phyloP scores from a whole-genome alignment of 305 asterid species.

The Fraxinus nigra region DNA sequence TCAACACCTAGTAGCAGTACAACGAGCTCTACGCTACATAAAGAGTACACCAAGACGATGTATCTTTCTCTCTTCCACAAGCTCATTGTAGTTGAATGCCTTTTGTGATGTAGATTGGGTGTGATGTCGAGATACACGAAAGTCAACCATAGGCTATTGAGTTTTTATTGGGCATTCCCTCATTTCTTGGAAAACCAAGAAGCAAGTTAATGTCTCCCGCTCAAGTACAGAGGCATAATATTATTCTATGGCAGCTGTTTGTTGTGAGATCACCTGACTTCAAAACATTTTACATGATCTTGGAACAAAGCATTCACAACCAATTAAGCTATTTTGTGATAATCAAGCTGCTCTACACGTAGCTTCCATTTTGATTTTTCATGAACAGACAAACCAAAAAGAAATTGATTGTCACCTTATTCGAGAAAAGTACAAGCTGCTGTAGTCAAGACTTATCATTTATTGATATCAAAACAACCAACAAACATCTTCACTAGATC shows the following conservation, averaged over 20 bases:
- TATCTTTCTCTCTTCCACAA: too few relatives aligned
- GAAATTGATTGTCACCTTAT: not conserved
- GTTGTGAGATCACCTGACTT: not conserved
- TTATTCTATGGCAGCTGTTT: not conserved
- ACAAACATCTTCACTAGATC: not conserved
- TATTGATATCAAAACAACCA: not conserved
- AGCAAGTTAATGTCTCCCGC: too few relatives aligned
- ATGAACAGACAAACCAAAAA: not conserved
- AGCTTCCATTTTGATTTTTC: not conserved
- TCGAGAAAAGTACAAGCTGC: not conserved
- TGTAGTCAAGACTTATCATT: not conserved
- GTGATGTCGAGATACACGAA: too few relatives aligned
- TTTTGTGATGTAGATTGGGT: too few relatives aligned
- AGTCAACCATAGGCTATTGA: too few relatives aligned
- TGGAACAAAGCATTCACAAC: not conserved
- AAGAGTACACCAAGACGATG: too few relatives aligned
- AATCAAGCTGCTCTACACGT: not conserved
- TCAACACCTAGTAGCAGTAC: too few relatives aligned
- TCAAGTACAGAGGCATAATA: too few relatives aligned
- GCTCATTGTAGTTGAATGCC: too few relatives aligned
- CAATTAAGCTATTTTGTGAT: not conserved
- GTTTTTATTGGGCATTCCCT: too few relatives aligned
- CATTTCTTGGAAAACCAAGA: too few relatives aligned
- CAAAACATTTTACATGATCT: not conserved
- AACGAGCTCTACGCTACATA: too few relatives aligned